Base-by-base conservation (phyloP, 768 basidiomycete genomes). In the Lactifluus piperatus region DNA sequence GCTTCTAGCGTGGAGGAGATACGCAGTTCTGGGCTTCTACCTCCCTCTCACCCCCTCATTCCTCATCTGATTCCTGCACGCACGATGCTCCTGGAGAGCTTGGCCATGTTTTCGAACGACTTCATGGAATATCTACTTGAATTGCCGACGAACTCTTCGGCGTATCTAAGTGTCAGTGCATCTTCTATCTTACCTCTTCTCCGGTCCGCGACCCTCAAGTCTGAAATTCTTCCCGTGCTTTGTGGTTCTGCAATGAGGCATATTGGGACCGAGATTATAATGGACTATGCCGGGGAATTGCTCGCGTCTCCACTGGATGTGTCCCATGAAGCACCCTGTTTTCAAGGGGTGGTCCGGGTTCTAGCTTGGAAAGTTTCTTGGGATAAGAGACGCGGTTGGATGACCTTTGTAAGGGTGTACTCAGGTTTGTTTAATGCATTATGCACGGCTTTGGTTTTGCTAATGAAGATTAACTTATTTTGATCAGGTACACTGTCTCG, bases 321-420 rank as follows among this genome's bases (percentile, higher is more conserved):
- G 10, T 68, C 71, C 29, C 75, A 79, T 52, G 75, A 77, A 44
- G 65, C 64, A 14, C 79, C 81, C 62, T 68, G 67, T 18, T 64
- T 70, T 24, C 79, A 80, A 54, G 68, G 77, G 0, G 81, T 83
- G 1, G 67, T 88, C 24, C 82, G 80, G 36, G 70, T 85, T 62
- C 75, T 94, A 27, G 91, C 88, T 2, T 94, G 92, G 91, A 94
- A 94, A 68, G 91, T 94, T 22, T 77, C 75, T 30, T 92, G 90
- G 91, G 90, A 94, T 67, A 83, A 83, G 58, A 81, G 74, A 57
- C 79, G 79, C 65, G 91, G 91, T 24, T 94, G 91, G 91, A 91
- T 94, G 90, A 93, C 91, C 2, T 94, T 91, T 68, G 85, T 94
- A 39, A 78, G 91, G 26, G 81, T 94, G 20, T 94, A 94, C 70